phyloP scores from a whole-genome alignment of 371 early-diverging fungal species.

The Mortierella sp. region DNA sequence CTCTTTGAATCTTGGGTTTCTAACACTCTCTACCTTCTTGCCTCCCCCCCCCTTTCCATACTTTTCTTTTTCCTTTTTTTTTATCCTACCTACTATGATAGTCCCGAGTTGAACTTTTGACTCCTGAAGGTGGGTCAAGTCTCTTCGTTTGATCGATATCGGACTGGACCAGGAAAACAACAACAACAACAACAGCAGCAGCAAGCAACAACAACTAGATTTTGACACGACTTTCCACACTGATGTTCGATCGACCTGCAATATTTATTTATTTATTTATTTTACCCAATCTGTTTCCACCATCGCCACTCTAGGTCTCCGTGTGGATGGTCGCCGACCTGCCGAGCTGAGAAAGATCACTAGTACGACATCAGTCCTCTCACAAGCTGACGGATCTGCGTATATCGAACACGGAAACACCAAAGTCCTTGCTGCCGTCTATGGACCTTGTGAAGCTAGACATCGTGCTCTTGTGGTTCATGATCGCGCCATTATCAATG shows the following conservation, averaged over 20 bases:
- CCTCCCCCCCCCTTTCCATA: background rate
- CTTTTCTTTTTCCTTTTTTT: background rate
- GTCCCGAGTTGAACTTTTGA: constrained; percentile 73
- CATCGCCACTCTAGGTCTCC: constrained; percentile 68
- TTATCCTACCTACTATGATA: constrained; percentile 21
- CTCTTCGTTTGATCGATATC: too few species aligned
- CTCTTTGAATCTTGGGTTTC: too few species aligned
- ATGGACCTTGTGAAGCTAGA: constrained; percentile 93
- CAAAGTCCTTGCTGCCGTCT: constrained; percentile 90
- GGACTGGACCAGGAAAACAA: too few species aligned
- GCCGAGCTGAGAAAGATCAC: constrained; percentile 89
- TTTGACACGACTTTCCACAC: too few species aligned
- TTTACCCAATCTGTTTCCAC: too few species aligned
- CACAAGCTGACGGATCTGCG: constrained; percentile 92
- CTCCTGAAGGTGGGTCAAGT: constrained; percentile 68
- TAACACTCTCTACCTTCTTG: too few species aligned
- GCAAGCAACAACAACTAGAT: too few species aligned
- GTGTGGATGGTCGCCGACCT: constrained; percentile 93
- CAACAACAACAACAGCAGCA: too few species aligned
- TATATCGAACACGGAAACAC: constrained; percentile 97
- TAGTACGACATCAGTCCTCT: constrained; percentile 81
- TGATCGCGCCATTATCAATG: constrained; percentile 86
- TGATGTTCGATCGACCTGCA: too few species aligned
- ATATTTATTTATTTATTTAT: too few species aligned
- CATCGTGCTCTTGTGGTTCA: constrained; percentile 67